These are phyloP conservation scores for Annulohypoxylon stygium DNA, from an alignment of 495 filamentous ascomycete species.

Conservation along the genomic window DNA sequence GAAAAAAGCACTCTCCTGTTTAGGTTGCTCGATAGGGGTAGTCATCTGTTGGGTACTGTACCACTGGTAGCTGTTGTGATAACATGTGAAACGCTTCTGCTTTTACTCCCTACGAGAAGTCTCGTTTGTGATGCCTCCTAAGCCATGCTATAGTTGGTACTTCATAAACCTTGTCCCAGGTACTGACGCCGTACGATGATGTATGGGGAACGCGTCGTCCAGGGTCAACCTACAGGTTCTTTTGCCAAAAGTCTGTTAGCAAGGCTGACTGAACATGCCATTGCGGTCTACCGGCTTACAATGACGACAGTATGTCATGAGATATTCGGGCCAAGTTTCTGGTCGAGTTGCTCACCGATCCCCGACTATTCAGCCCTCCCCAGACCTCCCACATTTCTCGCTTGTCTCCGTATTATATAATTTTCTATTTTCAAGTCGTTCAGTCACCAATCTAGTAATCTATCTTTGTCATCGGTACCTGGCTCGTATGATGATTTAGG, in stretches of 20 bases:
- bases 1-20: slow-evolving; percentile 10
- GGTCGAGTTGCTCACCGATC: slow-evolving; percentile 15
- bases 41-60: neutral
- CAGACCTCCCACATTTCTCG: neutral
- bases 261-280: slow-evolving; percentile 10
- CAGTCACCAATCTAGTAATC: neutral
- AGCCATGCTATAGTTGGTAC: slow-evolving; percentile 2
- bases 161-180: neutral
- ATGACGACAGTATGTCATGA: slow-evolving; percentile 6
- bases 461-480: slow-evolving; percentile 25
- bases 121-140: neutral
- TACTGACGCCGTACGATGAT: slow-evolving; percentile 4
- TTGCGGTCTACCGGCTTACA: neutral
- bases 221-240: neutral
- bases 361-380: slow-evolving; percentile 10
- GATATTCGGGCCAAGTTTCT: slow-evolving; percentile 8
- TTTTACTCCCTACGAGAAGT: neutral
- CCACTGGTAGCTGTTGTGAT: slow-evolving; percentile 8
- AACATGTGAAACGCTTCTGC: neutral
- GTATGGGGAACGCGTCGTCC: neutral
- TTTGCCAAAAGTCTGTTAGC: neutral
- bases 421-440: slow-evolving; percentile 29
- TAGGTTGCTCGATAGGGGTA: neutral
- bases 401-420: slow-evolving; percentile 24
- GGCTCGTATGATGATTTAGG: slow-evolving; percentile 29